A percentile compares a stretch with the other conserved stretches of the same genome.
phyloP scores from a whole-genome alignment of 2,329 filamentous ascomycete species.

The Ceratocystis alfenasii region DNA sequence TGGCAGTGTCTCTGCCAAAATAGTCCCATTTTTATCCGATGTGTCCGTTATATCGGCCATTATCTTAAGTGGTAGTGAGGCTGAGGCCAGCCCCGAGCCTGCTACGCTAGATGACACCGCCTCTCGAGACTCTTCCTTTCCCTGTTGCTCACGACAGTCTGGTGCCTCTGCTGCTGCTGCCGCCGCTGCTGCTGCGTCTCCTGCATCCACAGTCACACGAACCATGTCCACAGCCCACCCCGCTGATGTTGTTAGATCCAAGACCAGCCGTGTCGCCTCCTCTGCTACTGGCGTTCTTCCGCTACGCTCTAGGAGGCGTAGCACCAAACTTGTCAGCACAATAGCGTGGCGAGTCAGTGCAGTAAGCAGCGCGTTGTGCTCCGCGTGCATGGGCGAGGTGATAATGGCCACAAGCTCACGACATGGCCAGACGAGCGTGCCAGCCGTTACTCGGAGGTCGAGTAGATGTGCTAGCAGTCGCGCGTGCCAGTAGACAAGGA shows the following conservation, averaged over 20 bases:
- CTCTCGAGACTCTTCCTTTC: neutral
- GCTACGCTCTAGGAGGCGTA: slow-evolving; percentile 41
- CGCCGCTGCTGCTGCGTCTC: neutral
- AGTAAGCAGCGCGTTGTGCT: neutral
- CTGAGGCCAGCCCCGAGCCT: slow-evolving; percentile 1
- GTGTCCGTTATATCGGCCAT: slow-evolving; percentile 7
- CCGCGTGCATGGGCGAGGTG: neutral
- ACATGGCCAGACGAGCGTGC: slow-evolving; percentile 2
- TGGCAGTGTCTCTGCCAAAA: slow-evolving; percentile 24
- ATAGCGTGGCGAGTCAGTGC: slow-evolving; percentile 58
- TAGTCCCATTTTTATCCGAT: slow-evolving; percentile 26
- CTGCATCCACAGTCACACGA: neutral
- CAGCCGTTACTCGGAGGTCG: slow-evolving; percentile 34
- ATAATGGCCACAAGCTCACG: slow-evolving; percentile 5
- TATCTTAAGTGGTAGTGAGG: neutral
- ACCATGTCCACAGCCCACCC: neutral
- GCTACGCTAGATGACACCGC: neutral
- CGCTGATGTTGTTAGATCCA: slow-evolving; percentile 36
- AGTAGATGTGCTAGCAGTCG: slow-evolving; percentile 52
- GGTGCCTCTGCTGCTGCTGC: neutral
- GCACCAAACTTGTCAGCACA: slow-evolving; percentile 46
- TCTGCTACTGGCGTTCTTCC: slow-evolving; percentile 35
- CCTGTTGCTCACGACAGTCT: neutral
- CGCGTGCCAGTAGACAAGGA: slow-evolving; percentile 59
- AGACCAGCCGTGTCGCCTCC: slow-evolving; percentile 45